Evolutionary conservation across 2,329 filamentous ascomycete genomes (phyloP), one percentile per base, ranked within the genome.

Genomic region (Epichloe sp.): DNA sequence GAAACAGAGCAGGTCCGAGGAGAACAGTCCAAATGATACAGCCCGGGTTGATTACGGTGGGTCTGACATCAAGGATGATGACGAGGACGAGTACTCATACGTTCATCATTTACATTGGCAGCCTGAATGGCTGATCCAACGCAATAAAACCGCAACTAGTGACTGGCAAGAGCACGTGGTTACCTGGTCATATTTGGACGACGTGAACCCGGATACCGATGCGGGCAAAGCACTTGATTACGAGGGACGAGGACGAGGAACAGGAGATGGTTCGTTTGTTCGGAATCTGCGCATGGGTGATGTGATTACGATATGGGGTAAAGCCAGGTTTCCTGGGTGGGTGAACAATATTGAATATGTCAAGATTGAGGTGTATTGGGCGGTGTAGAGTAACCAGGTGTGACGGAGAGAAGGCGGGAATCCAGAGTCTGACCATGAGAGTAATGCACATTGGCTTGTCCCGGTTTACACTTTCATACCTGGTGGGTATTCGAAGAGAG

Each of bases 221-320:
- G 70, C 62, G 2, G 71, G 62, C 0, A 59, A 67, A 17, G 60
- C 61, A 2, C 61, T 79, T 2, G 62, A 62, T 0, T 57, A 64
- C 1, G 21, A 60, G 2, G 80, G 80, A 0, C 70, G 79, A 0
- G 80, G 80, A 1, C 60, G 59, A 19, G 71, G 59, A 4, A 78
- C 76, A 0, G 74, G 66, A 0, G 70, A 73, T 48, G 80, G 80
- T 1, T 64, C 71, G 38, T 82, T 80, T 60, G 73, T 84, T 36
- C 71, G 75, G 15, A 68, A 64, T 44, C 59, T 84, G 56, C 73
- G 71, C 56, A 56, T 79, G n/a, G 80, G 80, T 1, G 80, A 84
- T 56, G 72, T 80, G 17, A 64, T 83, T 11, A 82, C 79, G 0
- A 59, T 83, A 2, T 83, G 80, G 80, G 79, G 67, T 1, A 80